These are phyloP conservation scores for Pestalotiopsis fici DNA, from an alignment of 2,329 filamentous ascomycete genomes.

Conservation along the genomic window DNA sequence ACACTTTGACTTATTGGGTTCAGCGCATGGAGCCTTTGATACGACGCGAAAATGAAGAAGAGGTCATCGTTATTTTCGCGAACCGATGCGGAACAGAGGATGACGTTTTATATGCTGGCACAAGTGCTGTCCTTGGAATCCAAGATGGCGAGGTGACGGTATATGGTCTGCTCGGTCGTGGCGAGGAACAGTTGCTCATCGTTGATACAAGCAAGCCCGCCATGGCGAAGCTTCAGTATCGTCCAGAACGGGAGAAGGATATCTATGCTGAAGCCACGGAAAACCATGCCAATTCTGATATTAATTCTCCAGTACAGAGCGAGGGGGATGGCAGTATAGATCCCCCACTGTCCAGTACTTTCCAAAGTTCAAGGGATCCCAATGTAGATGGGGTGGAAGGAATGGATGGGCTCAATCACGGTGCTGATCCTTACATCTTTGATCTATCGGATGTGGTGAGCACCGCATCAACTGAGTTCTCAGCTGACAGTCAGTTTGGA, in stretches of 20 bases:
- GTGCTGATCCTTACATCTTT: constrained; percentile 2
- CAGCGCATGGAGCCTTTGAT: constrained; percentile 69
- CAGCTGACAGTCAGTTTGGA: neutral
- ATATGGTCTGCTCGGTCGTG: constrained; percentile 71
- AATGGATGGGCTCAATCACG: neutral
- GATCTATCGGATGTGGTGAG: neutral
- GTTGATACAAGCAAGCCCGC: constrained; percentile 59
- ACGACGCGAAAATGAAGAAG: constrained; percentile 48
- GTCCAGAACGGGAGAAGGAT: constrained; percentile 19
- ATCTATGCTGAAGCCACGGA: neutral
- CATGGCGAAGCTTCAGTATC: constrained; percentile 45
- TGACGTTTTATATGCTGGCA: constrained; percentile 71
- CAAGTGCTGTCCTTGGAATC: constrained; percentile 70
- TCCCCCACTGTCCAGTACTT: neutral
- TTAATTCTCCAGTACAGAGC: neutral
- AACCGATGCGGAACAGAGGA: constrained; percentile 71
- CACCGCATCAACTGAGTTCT: neutral
- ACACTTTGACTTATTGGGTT: constrained; percentile 77
- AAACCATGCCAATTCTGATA: neutral
- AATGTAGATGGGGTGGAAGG: neutral
- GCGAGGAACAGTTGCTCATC: constrained; percentile 66
- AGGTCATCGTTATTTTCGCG: constrained; percentile 69
- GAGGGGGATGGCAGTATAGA: neutral
- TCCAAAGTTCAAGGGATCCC: neutral
- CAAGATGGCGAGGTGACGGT: constrained; percentile 65